Percentiles rank a stretch among this genome's conserved stretches.
Conservation (phyloP, 169 alveolate genomes). For the Hepatocystis sp. region DNA sequence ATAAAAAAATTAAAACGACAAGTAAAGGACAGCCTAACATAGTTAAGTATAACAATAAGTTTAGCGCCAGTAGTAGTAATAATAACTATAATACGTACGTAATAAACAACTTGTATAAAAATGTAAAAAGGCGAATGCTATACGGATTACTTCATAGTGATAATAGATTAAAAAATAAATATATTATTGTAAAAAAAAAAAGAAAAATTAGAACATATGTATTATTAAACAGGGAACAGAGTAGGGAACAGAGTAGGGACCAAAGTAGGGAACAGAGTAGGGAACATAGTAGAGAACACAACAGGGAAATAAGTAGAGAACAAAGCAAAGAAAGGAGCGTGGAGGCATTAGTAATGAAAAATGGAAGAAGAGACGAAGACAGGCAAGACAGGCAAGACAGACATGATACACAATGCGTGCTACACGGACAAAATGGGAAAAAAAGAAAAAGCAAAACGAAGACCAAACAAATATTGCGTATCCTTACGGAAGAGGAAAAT, state of each 20-base stretch:
- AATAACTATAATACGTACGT: background rate
- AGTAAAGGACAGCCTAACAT: no score
- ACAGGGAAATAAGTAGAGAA: background rate
- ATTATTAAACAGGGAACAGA: background rate
- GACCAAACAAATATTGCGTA: background rate
- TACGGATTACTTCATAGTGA: slow-evolving; percentile 5
- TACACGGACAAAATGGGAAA: no score
- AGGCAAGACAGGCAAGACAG: no score
- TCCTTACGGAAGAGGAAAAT: background rate
- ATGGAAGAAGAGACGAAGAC: no score
- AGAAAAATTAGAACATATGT: no score
- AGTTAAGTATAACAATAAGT: no score
- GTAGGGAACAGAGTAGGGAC: background rate
- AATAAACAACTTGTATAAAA: slow-evolving; percentile 1
- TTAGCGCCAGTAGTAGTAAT: no score
- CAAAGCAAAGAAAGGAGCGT: background rate
- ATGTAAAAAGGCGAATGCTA: slow-evolving; percentile 3
- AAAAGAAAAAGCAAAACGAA: background rate
- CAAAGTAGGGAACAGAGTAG: background rate
- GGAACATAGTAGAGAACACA: background rate
- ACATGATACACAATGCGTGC: no score
- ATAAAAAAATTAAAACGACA: background rate
- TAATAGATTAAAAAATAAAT: no score
- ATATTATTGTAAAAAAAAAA: no score
- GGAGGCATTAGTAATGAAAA: background rate